Base-by-base conservation (phyloP, 768 basidiomycete genomes). In the Hirschioporus abietinus region DNA sequence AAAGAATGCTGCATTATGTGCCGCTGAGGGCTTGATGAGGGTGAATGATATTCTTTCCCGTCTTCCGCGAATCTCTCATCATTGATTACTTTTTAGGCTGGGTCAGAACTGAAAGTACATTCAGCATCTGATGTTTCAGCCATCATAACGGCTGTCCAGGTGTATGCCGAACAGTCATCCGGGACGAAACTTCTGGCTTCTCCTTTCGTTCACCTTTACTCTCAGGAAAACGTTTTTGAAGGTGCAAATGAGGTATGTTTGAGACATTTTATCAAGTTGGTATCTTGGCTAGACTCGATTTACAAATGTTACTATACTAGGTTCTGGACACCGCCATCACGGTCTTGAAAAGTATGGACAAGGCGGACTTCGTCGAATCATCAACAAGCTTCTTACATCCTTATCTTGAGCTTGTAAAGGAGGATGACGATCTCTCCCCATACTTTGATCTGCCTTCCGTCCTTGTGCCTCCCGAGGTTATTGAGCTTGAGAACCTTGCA, bases 401-500 rank as follows among this genome's bases (percentile, higher is more conserved):
- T 1, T 92, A 91, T 71, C 72, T 80, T 12, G 77, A 80, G 36
- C 80, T 83, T 67, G 77, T 82, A 0, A 79, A 80, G 26, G 76
- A 82, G 24, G 82, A 83, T 57, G 70, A 74, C 9, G 71, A 74
- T 1, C 70, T 73, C 3, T 76, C 82, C 18, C 74, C 79, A 8
- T 83, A 86, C 1, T 93, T 91, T 70, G 83, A 86, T 34, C 80
- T 96, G 10, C 93, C 93, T 6, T 82, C 86, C 35, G 87, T 95
- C 57, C 81, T 96, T 20, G 92, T 96, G 0, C 93, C 94, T 1
- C 94, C 94, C 0, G 94, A 96, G 75, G 85, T 89, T 25, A 90
- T 93, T 30, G 93, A 95, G 70, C 81, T 92, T 9, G 93, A 93
- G 57, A 83, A 84, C 0, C 77, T 93, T 60, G 82, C 88, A 0